Percentiles rank a stretch among this genome's conserved stretches.
phyloP scores from a whole-genome alignment of 2,329 filamentous ascomycete genomes.

The Ascochyta clinopodiicola region DNA sequence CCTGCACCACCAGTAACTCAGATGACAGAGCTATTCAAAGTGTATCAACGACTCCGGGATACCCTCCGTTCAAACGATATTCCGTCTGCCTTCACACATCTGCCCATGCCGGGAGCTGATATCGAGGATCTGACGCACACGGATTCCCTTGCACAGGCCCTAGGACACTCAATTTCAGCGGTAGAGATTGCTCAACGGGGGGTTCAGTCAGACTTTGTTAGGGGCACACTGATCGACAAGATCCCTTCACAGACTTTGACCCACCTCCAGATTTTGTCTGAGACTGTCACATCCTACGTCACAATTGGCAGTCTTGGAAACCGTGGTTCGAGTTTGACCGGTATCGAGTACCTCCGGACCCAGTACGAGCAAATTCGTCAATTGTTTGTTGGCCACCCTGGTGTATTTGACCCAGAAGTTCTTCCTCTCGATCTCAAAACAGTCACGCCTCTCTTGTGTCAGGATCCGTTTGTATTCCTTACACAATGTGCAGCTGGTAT shows the following conservation, averaged over 20 bases:
- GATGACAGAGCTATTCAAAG: constrained; percentile 58
- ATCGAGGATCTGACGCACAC: constrained; percentile 58
- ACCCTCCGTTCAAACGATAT: constrained; percentile 61
- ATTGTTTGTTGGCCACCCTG: constrained; percentile 69
- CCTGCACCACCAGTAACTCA: constrained; percentile 21
- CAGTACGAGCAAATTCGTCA: constrained; percentile 76
- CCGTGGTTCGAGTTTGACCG: constrained; percentile 65
- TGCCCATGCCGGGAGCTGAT: constrained; percentile 46
- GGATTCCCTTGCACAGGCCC: constrained; percentile 68
- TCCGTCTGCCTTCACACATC: constrained; percentile 54
- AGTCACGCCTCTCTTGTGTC: constrained; percentile 64
- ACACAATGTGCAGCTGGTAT: constrained; percentile 78
- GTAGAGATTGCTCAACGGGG: constrained; percentile 93
- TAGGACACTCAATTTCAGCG: constrained; percentile 86
- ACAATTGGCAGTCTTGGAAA: constrained; percentile 74
- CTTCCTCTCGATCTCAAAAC: constrained; percentile 53
- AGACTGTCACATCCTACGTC: constrained; percentile 86
- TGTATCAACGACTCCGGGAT: constrained; percentile 64
- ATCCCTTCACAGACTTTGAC: constrained; percentile 84
- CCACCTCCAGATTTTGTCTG: constrained; percentile 84
- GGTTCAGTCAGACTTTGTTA: constrained; percentile 70
- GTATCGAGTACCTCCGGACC: constrained; percentile 71
- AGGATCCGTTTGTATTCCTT: constrained; percentile 81
- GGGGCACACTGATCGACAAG: constrained; percentile 79
- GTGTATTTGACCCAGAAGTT: constrained; percentile 46